Evolutionary conservation across 73 alveolate genomes (phyloP).

Genomic region (Paramecium sonneborni): DNA sequence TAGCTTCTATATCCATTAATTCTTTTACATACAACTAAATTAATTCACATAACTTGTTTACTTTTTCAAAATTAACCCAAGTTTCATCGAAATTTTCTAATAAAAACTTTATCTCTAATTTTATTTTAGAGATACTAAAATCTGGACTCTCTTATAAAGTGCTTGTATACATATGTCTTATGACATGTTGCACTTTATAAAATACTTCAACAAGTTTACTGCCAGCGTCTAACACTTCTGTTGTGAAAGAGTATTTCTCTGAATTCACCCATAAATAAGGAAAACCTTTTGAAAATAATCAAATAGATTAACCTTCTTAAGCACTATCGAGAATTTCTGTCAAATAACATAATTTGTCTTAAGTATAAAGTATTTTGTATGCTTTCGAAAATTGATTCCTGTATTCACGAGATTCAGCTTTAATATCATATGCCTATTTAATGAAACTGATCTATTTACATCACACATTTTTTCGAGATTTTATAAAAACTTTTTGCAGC

Average conservation of each 20-base stretch:
- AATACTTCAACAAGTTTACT: conserved; percentile 82
- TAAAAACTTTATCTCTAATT: conserved; percentile 66
- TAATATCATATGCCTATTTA: conserved; percentile 40
- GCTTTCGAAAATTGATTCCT: conserved; percentile 93
- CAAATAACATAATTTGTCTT: conserved; percentile 87
- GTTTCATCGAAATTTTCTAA: conserved; percentile 60
- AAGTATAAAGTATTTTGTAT: conserved; percentile 87
- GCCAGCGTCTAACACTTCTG: conserved; percentile 94
- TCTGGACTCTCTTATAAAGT: conserved; percentile 66
- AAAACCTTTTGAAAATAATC: conserved; percentile 66
- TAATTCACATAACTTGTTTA: conserved; percentile 76
- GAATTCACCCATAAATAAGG: conserved; percentile 95
- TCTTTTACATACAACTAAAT: conserved; percentile 90
- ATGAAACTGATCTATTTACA: conserved; percentile 48
- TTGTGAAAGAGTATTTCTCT: conserved; percentile 91
- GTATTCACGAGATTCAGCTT: conserved; percentile 83
- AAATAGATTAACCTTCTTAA: conserved; percentile 78
- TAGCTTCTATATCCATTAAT: conserved; percentile 92
- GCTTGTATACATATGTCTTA: conserved; percentile 78
- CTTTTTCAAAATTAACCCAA: conserved; percentile 72
- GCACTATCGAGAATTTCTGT: conserved; percentile 97
- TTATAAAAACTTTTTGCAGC: conserved; percentile 83
- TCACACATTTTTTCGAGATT: conserved; percentile 86
- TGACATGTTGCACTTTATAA: conserved; percentile 75
- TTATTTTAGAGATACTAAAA: conserved; percentile 63